A percentile compares a stretch with the other conserved stretches of the same genome.
These are phyloP conservation scores for Lenwebbia sp. DNA, from an alignment of 345 rosid genomes.

Conservation along the genomic window DNA sequence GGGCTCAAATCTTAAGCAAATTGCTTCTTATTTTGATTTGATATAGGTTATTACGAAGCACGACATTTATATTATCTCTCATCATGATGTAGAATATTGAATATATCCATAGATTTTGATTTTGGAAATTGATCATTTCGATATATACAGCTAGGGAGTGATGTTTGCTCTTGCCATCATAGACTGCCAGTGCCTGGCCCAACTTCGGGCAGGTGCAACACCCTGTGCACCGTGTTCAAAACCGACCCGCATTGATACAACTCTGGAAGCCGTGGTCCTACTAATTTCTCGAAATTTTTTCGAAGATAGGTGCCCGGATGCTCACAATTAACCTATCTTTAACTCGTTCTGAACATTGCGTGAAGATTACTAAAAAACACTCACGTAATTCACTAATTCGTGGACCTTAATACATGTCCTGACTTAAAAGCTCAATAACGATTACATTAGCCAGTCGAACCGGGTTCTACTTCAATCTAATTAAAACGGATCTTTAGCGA, in stretches of 20 bases:
- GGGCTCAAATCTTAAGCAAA: not conserved
- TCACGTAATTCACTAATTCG: rapidly evolving
- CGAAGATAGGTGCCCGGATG: not conserved
- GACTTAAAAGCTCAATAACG: not conserved
- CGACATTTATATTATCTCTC: not conserved
- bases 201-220: not conserved
- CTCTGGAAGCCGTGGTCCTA: not conserved
- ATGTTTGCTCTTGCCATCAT: not conserved
- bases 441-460: no score
- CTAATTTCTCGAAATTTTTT: not conserved
- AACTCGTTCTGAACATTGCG: not conserved
- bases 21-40: not conserved
- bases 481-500: not conserved
- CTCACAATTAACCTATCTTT: not conserved
- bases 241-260: not conserved
- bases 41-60: not conserved
- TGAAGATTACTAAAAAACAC: not conserved
- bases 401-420: not conserved
- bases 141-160: not conserved
- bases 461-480: not conserved
- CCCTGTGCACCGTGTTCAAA: not conserved
- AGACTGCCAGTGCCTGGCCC: not conserved
- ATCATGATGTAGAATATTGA: not conserved
- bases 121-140: not conserved
- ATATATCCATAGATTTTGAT: not conserved